Base-by-base conservation (phyloP, 2,329 filamentous ascomycete species). In the Epichloe bromicola region DNA sequence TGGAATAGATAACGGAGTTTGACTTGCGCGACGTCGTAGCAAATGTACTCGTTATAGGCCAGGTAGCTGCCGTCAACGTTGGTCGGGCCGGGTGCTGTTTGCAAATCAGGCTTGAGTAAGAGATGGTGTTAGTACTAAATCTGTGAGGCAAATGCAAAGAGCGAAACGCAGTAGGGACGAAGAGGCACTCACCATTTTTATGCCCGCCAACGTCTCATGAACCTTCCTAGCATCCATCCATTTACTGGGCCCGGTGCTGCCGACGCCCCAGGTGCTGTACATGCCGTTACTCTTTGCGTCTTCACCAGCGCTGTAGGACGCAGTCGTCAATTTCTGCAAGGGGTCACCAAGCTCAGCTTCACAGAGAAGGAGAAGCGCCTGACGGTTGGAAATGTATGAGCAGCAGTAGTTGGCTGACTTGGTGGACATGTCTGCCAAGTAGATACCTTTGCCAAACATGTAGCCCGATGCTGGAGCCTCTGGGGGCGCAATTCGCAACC, bases 401-500 rank as follows among this genome's bases (percentile, higher is more conserved):
- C 66, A 76, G 63, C 87, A 93, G 69, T 95, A 95, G 59, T 80
- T 80, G 15, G 87, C 87, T 2, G 84, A 88, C 68, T 94, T 95
- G 63, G 79, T 85, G 0, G 81, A 85, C 75, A 89, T 89, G 60
- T 94, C 88, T 2, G 88, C 88, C 2, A 95, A 76, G 62, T 95
- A 95, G 45, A 95, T 85, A 43, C 88, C 88, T 66, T 94, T 94
- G 52, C 85, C 88, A 58, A 94, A 95, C 85, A 91, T 91, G 70
- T 91, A 89, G 1, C 87, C 87, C 4, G 74, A 78, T 0, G 82
- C 82, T 0, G 88, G 89, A 0, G 88, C 88, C 65, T 94, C 84
- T 0, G 85, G 84, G 0, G 89, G 89, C 6, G 89, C 89, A 57
- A 95, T 95, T n/a, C 88, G 85, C 6, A 95, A 76, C 56, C 89